Conservation (phyloP, 2,329 filamentous ascomycete genomes). For the Drechslera avenae region DNA sequence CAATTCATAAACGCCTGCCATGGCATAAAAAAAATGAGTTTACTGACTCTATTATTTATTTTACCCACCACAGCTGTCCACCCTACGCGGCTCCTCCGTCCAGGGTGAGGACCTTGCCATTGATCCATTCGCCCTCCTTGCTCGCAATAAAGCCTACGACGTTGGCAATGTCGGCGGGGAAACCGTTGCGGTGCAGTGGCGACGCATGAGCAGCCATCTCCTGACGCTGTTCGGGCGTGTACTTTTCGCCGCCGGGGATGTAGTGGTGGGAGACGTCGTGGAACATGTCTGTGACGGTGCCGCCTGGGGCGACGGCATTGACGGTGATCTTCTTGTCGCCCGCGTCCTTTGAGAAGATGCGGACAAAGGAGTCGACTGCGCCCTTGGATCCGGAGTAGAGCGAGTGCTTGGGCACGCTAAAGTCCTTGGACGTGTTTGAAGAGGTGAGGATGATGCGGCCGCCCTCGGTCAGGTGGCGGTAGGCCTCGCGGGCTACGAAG, state of each 20-base stretch:
- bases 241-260: conserved; percentile 48
- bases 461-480: conserved; percentile 68
- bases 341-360: conserved; percentile 69
- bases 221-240: conserved; percentile 5
- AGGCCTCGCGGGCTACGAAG: conserved; percentile 74
- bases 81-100: conserved; percentile 13
- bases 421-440: conserved; percentile 68
- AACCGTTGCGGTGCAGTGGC: conserved; percentile 52
- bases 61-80: too few species aligned
- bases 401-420: conserved; percentile 69
- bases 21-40: too few species aligned
- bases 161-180: conserved; percentile 47
- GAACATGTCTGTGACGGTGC: conserved; percentile 77
- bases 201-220: conserved; percentile 53
- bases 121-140: conserved; percentile 44
- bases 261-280: conserved; percentile 62
- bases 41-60: too few species aligned
- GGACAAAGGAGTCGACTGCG: conserved; percentile 71
- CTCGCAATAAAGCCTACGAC: conserved; percentile 42
- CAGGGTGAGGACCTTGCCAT: conserved; percentile 26
- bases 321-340: conserved; percentile 58
- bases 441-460: conserved; percentile 75
- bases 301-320: conserved; percentile 66
- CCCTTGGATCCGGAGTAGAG: conserved; percentile 73
- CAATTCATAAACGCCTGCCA: too few species aligned